A percentile compares a stretch with the other conserved stretches of the same genome.
Conservation (phyloP, 192 early-diverging fungal species). For the Podila verticillata region DNA sequence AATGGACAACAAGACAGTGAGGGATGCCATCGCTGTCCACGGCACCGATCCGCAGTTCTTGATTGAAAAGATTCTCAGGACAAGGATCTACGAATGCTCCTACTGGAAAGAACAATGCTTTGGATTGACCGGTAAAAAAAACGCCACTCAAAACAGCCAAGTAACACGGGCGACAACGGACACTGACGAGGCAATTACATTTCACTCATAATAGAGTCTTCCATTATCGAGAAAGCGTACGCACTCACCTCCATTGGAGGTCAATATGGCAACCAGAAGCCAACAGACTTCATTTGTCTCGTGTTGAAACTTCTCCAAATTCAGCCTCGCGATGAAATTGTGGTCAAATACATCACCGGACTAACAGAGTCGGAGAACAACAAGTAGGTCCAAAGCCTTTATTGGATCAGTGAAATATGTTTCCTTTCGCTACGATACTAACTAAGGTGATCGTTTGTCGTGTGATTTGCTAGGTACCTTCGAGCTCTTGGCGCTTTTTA, state of each 20-base stretch:
- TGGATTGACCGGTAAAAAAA: slow-evolving; percentile 76
- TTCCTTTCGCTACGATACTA: background rate
- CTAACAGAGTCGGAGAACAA: slow-evolving; percentile 42
- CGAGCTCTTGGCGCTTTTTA: slow-evolving; percentile 93
- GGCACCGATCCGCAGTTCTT: slow-evolving; percentile 95
- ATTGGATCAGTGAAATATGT: background rate
- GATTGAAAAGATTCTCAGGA: slow-evolving; percentile 93
- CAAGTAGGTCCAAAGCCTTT: slow-evolving; percentile 12
- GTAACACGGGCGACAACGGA: background rate
- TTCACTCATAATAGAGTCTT: slow-evolving; percentile 64
- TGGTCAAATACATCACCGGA: slow-evolving; percentile 79
- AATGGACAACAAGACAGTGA: slow-evolving; percentile 77
- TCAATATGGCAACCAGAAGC: slow-evolving; percentile 84
- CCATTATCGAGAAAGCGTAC: slow-evolving; percentile 90
- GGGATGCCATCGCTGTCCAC: slow-evolving; percentile 77
- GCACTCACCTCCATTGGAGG: slow-evolving; percentile 81
- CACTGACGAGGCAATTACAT: slow-evolving; percentile 4
- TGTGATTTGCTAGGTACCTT: slow-evolving; percentile 65
- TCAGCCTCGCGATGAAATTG: slow-evolving; percentile 90
- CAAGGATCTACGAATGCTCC: slow-evolving; percentile 88
- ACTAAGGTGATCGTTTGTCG: background rate
- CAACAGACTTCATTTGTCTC: slow-evolving; percentile 92
- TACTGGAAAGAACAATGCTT: slow-evolving; percentile 99
- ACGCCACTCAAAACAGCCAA: background rate
- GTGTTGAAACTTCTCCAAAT: slow-evolving; percentile 91